Base-by-base conservation (phyloP, 257 asterid genomes). In the Ajuga chamaepitys region DNA sequence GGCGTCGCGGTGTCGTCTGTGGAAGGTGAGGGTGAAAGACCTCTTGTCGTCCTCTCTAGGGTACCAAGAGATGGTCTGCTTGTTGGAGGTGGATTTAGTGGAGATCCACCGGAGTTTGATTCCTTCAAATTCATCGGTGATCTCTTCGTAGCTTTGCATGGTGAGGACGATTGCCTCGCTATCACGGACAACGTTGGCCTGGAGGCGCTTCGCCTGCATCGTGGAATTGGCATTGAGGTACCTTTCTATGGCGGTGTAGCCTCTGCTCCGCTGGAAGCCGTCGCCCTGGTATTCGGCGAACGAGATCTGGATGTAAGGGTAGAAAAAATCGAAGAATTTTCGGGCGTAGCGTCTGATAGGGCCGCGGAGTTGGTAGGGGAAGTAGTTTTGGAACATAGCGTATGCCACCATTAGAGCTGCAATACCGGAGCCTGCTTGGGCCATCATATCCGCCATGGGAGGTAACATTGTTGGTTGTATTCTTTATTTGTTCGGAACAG, bases 91-190 rank as follows among this genome's bases (percentile, higher is more conserved):
- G 16, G 45, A 4, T 2, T 46, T 65, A 11, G 9, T 25, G 20
- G 87, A 84, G 25, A 83, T n/a, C 95, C 95, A 86, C 82, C 83
- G 71, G 3, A 84, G 72, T 44, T 78, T 76, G 35, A 80, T 37
- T 7, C 83, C 88, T 11, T 21, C 0, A 54, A 20, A 86, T 21
- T 69, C 77, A 25, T 86, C 95, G 17, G 75, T 66, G 67, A 82
- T 83, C 71, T 83, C 91, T 55, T 86, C 85, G 32, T 73, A 60
- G 7, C 80, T 80, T 13, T 75, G 82, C 86, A 86, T 86, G 50
- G 72, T 65, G 6, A 83, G 83, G 3, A 86, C 83, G 52, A 83
- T 38, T 28, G 82, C 30, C 12, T 81, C 80, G 12, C 70, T 72
- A 62, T 83, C 85, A 6, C 72, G 74, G n/a, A 73, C 35, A 1